Evolutionary conservation across 805 yeast species (phyloP), one percentile per base, ranked within the genome.

Genomic region (Yamadazyma sp.): DNA sequence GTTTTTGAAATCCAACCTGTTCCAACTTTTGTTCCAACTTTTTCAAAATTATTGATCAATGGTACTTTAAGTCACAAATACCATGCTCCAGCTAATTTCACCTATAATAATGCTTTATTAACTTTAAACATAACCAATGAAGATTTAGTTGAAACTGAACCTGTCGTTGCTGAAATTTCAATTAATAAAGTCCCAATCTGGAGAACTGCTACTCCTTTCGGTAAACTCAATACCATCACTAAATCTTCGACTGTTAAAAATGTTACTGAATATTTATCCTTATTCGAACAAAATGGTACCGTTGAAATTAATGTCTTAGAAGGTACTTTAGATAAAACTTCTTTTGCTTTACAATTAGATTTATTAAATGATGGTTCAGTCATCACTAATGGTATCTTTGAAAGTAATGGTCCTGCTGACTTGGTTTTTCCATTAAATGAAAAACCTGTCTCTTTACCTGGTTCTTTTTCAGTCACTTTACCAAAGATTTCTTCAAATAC

Each of bases 141-240:
- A 8, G 55, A 52, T 23, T 27, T 31, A 30, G 26, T 23, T 15
- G 38, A 30, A 26, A 38, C 39, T 11, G 46, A 49, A 13, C 36
- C 40, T 3, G 39, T 41, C 11, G 47, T 57, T 13, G 49, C 50
- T 21, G 60, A 57, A 36, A 36, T 57, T 16, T 38, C 42, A 16
- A 38, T 56, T 18, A 59, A 40, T 28, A 55, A 44, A 11, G 37
- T 26, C 24, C 53, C 60, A 18, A 40, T 57, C 20, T 51, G 60
- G 55, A 49, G 62, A 45, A 48, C 58, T 20, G 47, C 55, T 12
- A 44, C 57, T 21, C 62, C 62, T 7, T 14, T 7, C 15, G 48
- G 49, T 18, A 38, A 36, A 19, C 16, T 32, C 2, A 37, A 39
- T 32, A 37, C 44, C 10, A 18, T 35, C n/a, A 49, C 57, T 18